These are phyloP conservation scores for Candida pseudoglaebosa DNA, from an alignment of 805 yeast genomes.

Conservation along the genomic window DNA sequence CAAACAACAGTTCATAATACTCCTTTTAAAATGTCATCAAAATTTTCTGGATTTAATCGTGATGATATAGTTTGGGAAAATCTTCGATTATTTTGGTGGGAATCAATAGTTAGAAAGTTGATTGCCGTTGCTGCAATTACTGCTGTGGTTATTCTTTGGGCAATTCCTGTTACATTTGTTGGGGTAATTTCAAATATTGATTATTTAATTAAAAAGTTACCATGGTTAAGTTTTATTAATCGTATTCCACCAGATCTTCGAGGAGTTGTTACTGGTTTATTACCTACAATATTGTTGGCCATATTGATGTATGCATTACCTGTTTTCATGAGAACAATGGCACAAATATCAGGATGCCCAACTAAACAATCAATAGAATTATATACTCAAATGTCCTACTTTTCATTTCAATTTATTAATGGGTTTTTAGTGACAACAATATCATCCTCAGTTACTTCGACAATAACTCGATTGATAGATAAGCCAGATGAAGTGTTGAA, in stretches of 20 bases:
- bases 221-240: slow-evolving; percentile 70
- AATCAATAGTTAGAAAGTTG: slow-evolving; percentile 51
- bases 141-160: slow-evolving; percentile 78
- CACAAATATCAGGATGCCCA: slow-evolving; percentile 53
- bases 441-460: slow-evolving; percentile 67
- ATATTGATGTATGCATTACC: slow-evolving; percentile 86
- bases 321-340: slow-evolving; percentile 71
- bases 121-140: slow-evolving; percentile 51
- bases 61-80: slow-evolving; percentile 65
- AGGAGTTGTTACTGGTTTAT: slow-evolving; percentile 84
- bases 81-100: slow-evolving; percentile 80
- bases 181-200: slow-evolving; percentile 89
- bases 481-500: slow-evolving; percentile 56
- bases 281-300: slow-evolving; percentile 80
- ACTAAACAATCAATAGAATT: slow-evolving; percentile 56
- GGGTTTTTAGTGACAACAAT: slow-evolving; percentile 68
- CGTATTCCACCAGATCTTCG: slow-evolving; percentile 64
- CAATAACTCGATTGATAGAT: slow-evolving; percentile 57
- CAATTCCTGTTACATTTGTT: slow-evolving; percentile 96
- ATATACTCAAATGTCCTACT: slow-evolving; percentile 64
- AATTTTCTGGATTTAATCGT: slow-evolving; percentile 61
- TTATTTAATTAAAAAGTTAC: slow-evolving; percentile 64
- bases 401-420: slow-evolving; percentile 67
- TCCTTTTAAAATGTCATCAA: slow-evolving; percentile 61
- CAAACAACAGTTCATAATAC: slow-evolving; percentile 62